A percentile compares a stretch with the other conserved stretches of the same genome.
phyloP scores from a whole-genome alignment of 176 grass and related monocot species.

The Oryza longistaminata region DNA sequence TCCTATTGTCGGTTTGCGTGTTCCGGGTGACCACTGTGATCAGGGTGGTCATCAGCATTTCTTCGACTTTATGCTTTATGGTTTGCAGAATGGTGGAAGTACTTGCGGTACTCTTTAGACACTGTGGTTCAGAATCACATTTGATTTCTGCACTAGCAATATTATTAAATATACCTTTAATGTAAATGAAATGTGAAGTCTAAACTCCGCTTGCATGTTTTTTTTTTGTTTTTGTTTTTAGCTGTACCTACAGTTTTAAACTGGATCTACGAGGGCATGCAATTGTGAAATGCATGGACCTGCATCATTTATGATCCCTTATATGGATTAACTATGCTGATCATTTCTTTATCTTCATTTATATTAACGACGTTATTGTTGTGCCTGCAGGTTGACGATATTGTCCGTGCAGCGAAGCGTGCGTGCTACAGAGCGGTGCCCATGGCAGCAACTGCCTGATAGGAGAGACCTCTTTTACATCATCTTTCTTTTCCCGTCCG shows the following conservation, averaged over 20 bases:
- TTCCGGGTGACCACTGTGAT: constrained; percentile 27
- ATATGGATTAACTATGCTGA: not conserved
- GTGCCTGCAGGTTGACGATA: constrained; percentile 74
- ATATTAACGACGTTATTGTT: not conserved
- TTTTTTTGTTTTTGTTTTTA: not conserved
- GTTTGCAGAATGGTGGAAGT: not conserved
- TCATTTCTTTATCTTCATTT: not conserved
- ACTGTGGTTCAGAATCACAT: constrained; percentile 7
- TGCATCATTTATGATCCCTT: no score
- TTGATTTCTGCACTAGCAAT: constrained; percentile 21
- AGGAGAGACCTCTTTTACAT: not conserved
- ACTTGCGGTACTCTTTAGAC: not conserved
- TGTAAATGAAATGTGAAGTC: not conserved
- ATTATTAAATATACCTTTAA: not conserved
- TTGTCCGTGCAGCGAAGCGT: constrained; percentile 85
- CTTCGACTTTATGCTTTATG: constrained; percentile 42
- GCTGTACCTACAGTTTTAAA: not conserved
- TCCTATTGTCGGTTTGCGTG: constrained; percentile 12
- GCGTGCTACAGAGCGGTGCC: constrained; percentile 78
- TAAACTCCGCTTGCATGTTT: not conserved
- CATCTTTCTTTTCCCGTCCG: not conserved
- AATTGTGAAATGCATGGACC: not conserved
- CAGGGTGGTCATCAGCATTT: constrained; percentile 45
- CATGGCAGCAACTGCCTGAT: constrained; percentile 78
- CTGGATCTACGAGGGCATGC: not conserved